phyloP scores from a whole-genome alignment of 768 basidiomycete species.

The Fibroporia radiculosa region DNA sequence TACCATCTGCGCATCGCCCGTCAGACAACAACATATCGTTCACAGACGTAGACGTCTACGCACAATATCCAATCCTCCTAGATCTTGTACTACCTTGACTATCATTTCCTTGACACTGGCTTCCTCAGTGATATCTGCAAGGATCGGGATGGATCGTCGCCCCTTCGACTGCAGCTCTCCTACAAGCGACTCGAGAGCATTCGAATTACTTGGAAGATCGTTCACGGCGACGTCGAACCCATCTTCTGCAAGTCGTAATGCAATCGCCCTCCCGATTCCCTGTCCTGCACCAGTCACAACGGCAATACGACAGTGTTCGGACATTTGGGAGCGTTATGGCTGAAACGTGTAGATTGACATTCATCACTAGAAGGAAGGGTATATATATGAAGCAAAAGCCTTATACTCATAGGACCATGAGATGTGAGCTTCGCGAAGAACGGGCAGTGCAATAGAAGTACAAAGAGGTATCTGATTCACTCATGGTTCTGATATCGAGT shows the following conservation, averaged over 20 bases:
- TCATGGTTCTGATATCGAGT: no score
- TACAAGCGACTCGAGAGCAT: constrained; percentile 6
- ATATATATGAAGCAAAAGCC: no score
- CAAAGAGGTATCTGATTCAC: no score
- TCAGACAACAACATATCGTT: background rate
- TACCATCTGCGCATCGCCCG: constrained; percentile 4
- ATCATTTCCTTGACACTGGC: constrained; percentile 20
- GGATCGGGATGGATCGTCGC: constrained; percentile 11
- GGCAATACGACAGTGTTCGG: constrained; percentile 10
- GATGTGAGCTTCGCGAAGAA: no score
- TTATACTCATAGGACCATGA: no score
- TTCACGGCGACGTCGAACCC: constrained; percentile 16
- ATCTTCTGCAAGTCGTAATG: constrained; percentile 20
- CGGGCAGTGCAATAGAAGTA: no score
- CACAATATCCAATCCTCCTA: constrained; percentile 12
- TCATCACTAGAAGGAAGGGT: no score
- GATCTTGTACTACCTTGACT: constrained; percentile 8
- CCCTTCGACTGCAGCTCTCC: constrained; percentile 18
- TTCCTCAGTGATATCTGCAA: constrained; percentile 18
- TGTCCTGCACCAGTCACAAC: constrained; percentile 22
- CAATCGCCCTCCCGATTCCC: constrained; percentile 22
- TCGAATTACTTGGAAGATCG: constrained; percentile 10
- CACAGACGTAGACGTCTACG: constrained; percentile 14
- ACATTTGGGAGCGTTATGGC: background rate
- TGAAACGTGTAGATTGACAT: background rate